Evolutionary conservation across 139 green algal genomes (phyloP).

Genomic region (Marvania coccoides): DNA sequence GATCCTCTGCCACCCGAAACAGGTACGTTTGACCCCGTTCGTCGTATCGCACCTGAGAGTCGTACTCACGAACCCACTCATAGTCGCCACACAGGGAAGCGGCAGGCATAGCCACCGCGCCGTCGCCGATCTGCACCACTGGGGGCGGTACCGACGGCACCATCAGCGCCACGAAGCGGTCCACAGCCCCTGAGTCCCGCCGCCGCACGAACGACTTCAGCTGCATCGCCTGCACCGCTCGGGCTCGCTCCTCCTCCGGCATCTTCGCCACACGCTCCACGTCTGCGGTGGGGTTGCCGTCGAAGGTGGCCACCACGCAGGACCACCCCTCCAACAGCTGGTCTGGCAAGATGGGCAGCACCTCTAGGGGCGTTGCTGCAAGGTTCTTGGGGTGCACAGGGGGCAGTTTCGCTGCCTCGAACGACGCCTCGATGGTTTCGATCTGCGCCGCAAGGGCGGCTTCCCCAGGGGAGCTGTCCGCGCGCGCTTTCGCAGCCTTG

Average conservation of each 20-base stretch:
- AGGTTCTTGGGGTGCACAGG: constrained; percentile 55
- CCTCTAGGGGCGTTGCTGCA: constrained; percentile 33
- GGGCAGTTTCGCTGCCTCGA: constrained; percentile 39
- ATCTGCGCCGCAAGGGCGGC: constrained; percentile 37
- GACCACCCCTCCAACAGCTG: constrained; percentile 4
- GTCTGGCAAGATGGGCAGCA: constrained; percentile 47
- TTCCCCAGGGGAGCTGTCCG: constrained; percentile 2
- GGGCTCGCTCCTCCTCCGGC: neutral
- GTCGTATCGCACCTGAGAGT: constrained; percentile 10
- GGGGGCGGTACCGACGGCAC: constrained; percentile 11
- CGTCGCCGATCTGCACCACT: neutral
- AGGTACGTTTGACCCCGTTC: constrained; percentile 30
- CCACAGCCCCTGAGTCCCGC: neutral
- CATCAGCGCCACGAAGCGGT: constrained; percentile 32
- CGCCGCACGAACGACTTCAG: constrained; percentile 29
- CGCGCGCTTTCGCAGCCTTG: neutral
- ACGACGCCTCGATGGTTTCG: constrained; percentile 37
- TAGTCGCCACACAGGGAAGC: constrained; percentile 22
- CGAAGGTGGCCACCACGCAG: constrained; percentile 38
- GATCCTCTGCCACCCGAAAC: constrained; percentile 19
- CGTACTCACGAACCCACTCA: constrained; percentile 49
- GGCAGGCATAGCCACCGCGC: neutral
- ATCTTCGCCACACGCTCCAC: constrained; percentile 11
- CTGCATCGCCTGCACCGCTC: constrained; percentile 7
- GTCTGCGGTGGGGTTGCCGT: constrained; percentile 33